These are phyloP conservation scores for Alliaria petiolata DNA, from an alignment of 345 rosid species.

Conservation along the genomic window DNA sequence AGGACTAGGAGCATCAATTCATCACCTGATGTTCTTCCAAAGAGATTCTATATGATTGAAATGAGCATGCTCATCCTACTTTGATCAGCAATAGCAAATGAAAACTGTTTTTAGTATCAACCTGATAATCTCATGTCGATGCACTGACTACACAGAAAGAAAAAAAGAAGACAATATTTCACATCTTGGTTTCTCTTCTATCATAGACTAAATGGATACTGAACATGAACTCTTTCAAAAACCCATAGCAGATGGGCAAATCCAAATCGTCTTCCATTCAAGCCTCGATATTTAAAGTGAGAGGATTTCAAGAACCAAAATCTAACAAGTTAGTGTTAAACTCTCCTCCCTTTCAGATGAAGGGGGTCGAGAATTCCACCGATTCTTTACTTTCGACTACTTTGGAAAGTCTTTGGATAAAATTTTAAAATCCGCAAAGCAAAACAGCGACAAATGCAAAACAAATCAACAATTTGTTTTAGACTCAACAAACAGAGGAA, in stretches of 20 bases:
- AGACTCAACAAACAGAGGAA: background rate
- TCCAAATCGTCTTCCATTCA: slow-evolving; percentile 2
- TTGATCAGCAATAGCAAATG: background rate
- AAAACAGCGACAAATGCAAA: background rate
- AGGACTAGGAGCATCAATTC: background rate
- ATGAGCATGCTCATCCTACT: background rate
- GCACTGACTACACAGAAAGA: background rate
- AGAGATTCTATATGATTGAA: background rate
- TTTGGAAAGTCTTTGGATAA: background rate
- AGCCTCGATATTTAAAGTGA: background rate
- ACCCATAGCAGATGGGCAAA: background rate
- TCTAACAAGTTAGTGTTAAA: background rate
- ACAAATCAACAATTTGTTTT: background rate
- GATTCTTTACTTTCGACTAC: background rate
- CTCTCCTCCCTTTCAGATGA: background rate
- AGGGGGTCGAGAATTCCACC: background rate
- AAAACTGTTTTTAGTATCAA: background rate
- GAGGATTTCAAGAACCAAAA: background rate
- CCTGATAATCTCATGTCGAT: background rate
- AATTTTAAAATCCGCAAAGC: background rate
- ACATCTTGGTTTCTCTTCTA: background rate
- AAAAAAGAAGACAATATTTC: background rate
- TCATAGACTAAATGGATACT: background rate
- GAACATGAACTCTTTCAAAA: background rate
- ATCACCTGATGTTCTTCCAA: background rate